phyloP scores from a whole-genome alignment of 345 rosid species.

The Streptanthus diversifolius region DNA sequence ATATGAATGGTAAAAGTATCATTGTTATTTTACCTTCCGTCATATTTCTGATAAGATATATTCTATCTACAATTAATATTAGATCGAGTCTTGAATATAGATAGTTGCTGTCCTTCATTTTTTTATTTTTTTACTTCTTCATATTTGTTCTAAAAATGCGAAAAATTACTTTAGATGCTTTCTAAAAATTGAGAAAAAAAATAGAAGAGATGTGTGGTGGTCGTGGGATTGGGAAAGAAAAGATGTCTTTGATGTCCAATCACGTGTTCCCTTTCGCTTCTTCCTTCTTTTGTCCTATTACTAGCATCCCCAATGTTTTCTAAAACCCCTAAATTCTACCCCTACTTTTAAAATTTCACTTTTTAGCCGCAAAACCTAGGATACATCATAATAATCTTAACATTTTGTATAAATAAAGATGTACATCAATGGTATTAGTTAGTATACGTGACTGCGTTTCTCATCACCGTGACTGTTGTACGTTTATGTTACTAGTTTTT shows the following conservation, averaged over 20 bases:
- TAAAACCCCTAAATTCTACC: constrained; percentile 20
- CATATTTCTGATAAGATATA: not conserved
- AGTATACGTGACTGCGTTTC: not conserved
- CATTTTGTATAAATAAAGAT: not conserved
- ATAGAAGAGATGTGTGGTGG: constrained; percentile 8
- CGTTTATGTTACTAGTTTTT: not conserved
- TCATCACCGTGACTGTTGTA: not conserved
- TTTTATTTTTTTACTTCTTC: not conserved
- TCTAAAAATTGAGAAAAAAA: constrained; percentile 8
- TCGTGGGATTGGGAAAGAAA: constrained; percentile 24
- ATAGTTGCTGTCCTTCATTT: not conserved
- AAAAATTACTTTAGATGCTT: constrained; percentile 10
- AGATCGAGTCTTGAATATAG: not conserved
- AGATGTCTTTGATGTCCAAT: constrained; percentile 28
- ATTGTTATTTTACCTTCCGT: not conserved
- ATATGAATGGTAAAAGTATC: not conserved
- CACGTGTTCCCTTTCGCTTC: constrained; percentile 29
- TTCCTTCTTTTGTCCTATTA: constrained; percentile 23
- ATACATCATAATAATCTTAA: not conserved
- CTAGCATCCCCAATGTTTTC: constrained; percentile 9
- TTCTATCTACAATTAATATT: not conserved
- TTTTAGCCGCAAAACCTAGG: constrained; percentile 18
- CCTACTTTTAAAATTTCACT: constrained; percentile 12
- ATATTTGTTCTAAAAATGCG: constrained; percentile 12
- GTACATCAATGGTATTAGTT: not conserved